Conservation (phyloP, 352 stramenopile genomes). For the Phytophthora rubi region DNA sequence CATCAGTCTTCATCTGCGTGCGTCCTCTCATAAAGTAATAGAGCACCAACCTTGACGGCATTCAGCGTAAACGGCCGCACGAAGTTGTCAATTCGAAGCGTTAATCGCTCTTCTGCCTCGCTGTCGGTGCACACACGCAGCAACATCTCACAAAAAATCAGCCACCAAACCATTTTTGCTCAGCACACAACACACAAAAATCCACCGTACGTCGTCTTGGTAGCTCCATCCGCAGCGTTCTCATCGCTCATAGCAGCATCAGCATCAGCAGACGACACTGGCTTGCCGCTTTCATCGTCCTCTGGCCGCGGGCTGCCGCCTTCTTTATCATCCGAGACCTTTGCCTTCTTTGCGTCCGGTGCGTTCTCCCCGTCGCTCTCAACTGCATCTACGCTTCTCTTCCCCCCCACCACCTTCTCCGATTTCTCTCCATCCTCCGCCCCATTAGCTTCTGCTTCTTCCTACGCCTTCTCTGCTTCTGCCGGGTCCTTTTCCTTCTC, state of each 20-base stretch:
- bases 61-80: slow-evolving; percentile 76
- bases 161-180: neutral
- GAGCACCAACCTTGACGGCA: slow-evolving; percentile 60
- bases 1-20: neutral
- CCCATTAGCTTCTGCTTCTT: neutral
- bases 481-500: neutral
- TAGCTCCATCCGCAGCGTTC: slow-evolving; percentile 13
- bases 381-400: slow-evolving; percentile 19
- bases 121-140: neutral
- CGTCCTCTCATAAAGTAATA: neutral
- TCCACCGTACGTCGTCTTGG: slow-evolving; percentile 16
- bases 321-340: slow-evolving; percentile 8
- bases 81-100: slow-evolving; percentile 79
- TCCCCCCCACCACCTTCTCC: slow-evolving; percentile 3
- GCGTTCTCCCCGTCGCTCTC: slow-evolving; percentile 12
- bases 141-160: neutral
- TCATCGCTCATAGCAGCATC: neutral
- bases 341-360: slow-evolving; percentile 23
- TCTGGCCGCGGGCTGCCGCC: slow-evolving; percentile 19
- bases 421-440: neutral
- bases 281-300: slow-evolving; percentile 25
- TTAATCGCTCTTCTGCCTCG: slow-evolving; percentile 15
- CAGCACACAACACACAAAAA: neutral
- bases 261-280: slow-evolving; percentile 1
- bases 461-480: slow-evolving; percentile 4